Evolutionary conservation across 2,329 filamentous ascomycete genomes (phyloP).

Genomic region (Cryphonectria carpinicola): DNA sequence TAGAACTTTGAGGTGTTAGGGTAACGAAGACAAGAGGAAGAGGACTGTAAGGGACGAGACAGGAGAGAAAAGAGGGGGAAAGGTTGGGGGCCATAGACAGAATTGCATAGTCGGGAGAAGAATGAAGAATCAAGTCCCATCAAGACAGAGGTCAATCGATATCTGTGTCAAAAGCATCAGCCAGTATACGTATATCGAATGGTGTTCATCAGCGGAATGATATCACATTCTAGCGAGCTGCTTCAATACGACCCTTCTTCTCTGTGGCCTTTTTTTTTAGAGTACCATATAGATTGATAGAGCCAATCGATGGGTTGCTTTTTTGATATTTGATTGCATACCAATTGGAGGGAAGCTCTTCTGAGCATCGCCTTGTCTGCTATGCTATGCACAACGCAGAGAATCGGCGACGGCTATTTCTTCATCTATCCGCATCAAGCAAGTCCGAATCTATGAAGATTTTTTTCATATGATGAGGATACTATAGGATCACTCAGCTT

Average conservation of each 20-base stretch:
- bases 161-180: not conserved
- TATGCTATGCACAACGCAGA: not conserved
- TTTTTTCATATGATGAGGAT: not conserved
- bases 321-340: not conserved
- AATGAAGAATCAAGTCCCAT: not conserved
- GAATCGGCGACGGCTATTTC: not conserved
- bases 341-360: not conserved
- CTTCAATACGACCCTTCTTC: not conserved
- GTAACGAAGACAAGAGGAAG: no score
- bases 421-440: not conserved
- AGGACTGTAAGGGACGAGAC: not conserved
- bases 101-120: not conserved
- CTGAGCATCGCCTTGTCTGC: not conserved
- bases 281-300: not conserved
- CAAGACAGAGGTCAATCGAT: not conserved
- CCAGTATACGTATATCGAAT: not conserved
- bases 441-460: not conserved
- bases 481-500: not conserved
- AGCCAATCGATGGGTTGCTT: not conserved
- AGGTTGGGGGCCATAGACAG: not conserved
- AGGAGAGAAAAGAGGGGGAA: no score
- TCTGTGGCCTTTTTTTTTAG: not conserved
- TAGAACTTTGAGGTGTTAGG: no score
- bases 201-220: not conserved
- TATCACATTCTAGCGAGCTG: not conserved